Evolutionary conservation across 192 early-diverging fungal species (phyloP).

Genomic region (Coemansia asiatica): DNA sequence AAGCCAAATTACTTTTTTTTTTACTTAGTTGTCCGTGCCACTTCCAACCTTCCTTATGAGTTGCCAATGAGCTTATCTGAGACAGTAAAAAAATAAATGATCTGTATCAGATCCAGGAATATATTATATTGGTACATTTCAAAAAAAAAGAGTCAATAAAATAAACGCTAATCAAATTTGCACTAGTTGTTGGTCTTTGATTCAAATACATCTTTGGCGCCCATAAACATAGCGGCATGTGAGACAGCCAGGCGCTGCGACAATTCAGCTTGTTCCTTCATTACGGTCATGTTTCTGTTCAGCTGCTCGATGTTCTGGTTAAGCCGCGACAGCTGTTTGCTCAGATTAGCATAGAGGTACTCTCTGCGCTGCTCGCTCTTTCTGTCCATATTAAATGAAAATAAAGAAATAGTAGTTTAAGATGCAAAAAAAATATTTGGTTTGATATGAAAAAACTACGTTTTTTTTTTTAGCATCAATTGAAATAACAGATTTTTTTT

Average conservation of each 20-base stretch:
- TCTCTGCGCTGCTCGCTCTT: constrained; percentile 41
- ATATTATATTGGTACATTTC: too few relatives aligned
- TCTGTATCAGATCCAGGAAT: too few relatives aligned
- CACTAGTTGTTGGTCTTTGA: too few relatives aligned
- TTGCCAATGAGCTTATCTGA: too few relatives aligned
- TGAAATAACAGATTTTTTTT: too few relatives aligned
- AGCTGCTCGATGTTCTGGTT: constrained; percentile 51
- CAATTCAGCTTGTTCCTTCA: constrained; percentile 43
- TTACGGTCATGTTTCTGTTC: constrained; percentile 25
- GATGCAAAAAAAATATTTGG: not conserved
- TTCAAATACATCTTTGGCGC: constrained; percentile 40
- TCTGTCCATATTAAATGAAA: constrained; percentile 21
- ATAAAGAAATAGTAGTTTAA: not conserved
- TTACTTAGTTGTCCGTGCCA: too few relatives aligned
- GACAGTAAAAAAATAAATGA: too few relatives aligned
- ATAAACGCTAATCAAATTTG: too few relatives aligned
- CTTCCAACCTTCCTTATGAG: too few relatives aligned
- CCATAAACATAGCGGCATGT: constrained; percentile 53
- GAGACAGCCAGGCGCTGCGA: constrained; percentile 41
- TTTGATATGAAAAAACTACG: not conserved
- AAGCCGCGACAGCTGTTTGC: constrained; percentile 44
- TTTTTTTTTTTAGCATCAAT: too few relatives aligned
- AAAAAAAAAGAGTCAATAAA: too few relatives aligned
- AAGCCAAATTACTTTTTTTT: too few relatives aligned
- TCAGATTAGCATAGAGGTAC: constrained; percentile 46